phyloP scores from a whole-genome alignment of 257 asterid genomes.

The Solanum ossicruentum region DNA sequence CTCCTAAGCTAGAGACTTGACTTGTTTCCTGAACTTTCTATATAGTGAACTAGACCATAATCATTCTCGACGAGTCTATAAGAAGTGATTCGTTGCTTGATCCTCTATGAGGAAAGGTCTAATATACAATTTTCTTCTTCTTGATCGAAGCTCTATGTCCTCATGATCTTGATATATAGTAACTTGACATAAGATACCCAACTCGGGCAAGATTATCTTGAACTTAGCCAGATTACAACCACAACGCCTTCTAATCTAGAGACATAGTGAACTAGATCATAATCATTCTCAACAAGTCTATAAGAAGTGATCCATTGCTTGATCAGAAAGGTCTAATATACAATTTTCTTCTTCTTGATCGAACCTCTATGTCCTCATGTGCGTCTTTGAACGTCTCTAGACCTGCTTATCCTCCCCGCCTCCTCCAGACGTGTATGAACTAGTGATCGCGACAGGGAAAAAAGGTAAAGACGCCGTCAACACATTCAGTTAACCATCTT shows the following conservation, averaged over 20 bases:
- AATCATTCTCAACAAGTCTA: background rate
- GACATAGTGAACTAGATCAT: background rate
- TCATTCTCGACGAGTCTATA: background rate
- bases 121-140: background rate
- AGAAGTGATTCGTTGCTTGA: background rate
- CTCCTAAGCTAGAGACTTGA: no score
- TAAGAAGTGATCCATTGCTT: background rate
- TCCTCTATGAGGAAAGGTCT: background rate
- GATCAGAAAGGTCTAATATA: background rate
- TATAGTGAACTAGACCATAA: background rate
- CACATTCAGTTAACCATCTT: background rate
- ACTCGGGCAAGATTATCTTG: background rate
- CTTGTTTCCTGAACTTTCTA: no score
- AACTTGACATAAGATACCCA: background rate
- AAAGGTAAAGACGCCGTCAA: background rate
- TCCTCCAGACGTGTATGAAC: background rate
- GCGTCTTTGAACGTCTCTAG: background rate
- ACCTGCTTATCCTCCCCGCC: background rate
- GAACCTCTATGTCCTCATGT: background rate
- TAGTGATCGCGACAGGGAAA: background rate
- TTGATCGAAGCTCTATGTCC: background rate
- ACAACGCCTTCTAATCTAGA: no score
- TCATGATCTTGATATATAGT: background rate
- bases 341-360: background rate
- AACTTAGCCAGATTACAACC: no score